A percentile compares a stretch with the other conserved stretches of the same genome.
These are phyloP conservation scores for Begonia fuchsioides DNA, from an alignment of 306 rosid genomes.

Conservation along the genomic window DNA sequence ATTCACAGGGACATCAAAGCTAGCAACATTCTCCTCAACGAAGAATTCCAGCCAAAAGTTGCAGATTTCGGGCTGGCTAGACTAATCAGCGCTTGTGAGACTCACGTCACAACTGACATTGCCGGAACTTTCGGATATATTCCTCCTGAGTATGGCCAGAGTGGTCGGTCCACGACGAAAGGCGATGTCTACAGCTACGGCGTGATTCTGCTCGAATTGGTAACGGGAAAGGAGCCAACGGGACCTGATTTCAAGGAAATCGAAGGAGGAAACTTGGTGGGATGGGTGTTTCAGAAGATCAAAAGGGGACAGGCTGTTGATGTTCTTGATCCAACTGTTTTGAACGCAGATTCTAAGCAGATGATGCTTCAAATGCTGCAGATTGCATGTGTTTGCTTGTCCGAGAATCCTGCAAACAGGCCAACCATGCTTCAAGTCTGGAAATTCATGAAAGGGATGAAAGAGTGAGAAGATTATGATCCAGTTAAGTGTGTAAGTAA, in stretches of 20 bases:
- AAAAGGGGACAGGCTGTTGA: constrained; percentile 58
- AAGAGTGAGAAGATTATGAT: constrained; percentile 25
- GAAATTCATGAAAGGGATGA: constrained; percentile 60
- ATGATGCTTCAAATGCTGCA: constrained; percentile 70
- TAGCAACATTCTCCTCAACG: constrained; percentile 77
- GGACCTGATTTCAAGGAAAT: constrained; percentile 85
- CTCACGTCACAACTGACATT: constrained; percentile 75
- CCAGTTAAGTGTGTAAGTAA: no score
- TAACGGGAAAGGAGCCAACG: constrained; percentile 93
- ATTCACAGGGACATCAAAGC: constrained; percentile 93
- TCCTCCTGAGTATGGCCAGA: constrained; percentile 98
- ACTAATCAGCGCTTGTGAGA: constrained; percentile 88
- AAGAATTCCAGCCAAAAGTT: constrained; percentile 82
- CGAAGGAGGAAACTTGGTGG: constrained; percentile 95
- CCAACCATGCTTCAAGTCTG: constrained; percentile 90
- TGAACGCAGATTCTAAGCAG: constrained; percentile 58
- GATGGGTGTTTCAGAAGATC: constrained; percentile 80
- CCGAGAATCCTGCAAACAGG: constrained; percentile 80
- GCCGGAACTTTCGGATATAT: constrained; percentile 98
- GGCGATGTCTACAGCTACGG: constrained; percentile 96
- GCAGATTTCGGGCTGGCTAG: constrained; percentile 95
- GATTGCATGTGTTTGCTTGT: constrained; percentile 68
- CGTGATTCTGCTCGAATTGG: constrained; percentile 76
- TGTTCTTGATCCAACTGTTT: constrained; percentile 66
- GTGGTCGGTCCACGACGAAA: constrained; percentile 77